Percentiles rank a stretch among this genome's conserved stretches.
Conservation (phyloP, 176 grass and related monocot genomes). For the Oryza coarctata region DNA sequence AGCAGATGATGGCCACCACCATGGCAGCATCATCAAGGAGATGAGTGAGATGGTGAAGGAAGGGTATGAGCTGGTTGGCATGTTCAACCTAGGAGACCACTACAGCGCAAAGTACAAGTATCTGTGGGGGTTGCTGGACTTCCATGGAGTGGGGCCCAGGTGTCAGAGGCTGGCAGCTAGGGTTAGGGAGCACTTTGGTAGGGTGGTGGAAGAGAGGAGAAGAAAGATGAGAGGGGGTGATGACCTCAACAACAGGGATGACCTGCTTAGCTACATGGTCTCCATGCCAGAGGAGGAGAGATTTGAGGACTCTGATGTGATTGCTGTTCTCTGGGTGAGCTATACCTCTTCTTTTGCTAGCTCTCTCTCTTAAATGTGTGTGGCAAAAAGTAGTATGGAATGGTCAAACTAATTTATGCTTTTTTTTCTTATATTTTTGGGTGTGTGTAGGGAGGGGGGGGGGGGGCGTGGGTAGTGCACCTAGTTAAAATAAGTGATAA, state of each 20-base stretch:
- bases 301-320: conserved; percentile 31
- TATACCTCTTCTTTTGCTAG: not conserved
- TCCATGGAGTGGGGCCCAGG: conserved; percentile 19
- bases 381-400: not conserved
- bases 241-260: not conserved
- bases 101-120: not conserved
- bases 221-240: not conserved
- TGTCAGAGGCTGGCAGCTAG: conserved; percentile 23
- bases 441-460: too few relatives aligned
- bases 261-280: conserved; percentile 35
- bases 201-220: conserved; percentile 39
- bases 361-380: not conserved
- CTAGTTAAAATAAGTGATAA: not conserved
- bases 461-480: not conserved
- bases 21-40: not conserved
- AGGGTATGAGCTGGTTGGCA: conserved; percentile 44
- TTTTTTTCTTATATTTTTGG: not conserved
- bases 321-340: conserved; percentile 50
- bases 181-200: conserved; percentile 40
- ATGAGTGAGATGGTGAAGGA: conserved; percentile 42
- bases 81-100: conserved; percentile 46
- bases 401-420: too few relatives aligned
- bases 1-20: too few relatives aligned
- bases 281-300: conserved; percentile 35
- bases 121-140: conserved; percentile 30